phyloP scores from a whole-genome alignment of 495 filamentous ascomycete genomes.

The Daldinia vernicosa region DNA sequence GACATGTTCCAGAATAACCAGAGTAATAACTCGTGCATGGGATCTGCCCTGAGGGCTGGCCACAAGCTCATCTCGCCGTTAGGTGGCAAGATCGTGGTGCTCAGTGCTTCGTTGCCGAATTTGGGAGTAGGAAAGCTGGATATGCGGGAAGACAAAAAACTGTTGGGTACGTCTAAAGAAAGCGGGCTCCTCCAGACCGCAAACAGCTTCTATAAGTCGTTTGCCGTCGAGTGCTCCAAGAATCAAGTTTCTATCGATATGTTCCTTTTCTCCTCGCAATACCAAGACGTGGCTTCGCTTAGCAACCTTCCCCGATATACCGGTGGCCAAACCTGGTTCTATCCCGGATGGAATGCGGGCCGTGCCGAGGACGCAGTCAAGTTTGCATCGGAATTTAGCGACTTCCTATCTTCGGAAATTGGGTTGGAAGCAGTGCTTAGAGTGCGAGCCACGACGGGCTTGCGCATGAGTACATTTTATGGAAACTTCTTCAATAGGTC shows the following conservation, averaged over 20 bases:
- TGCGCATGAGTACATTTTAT: slow-evolving; percentile 98
- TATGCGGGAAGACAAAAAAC: slow-evolving; percentile 95
- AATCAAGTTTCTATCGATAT: slow-evolving; percentile 98
- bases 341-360: slow-evolving; percentile 96
- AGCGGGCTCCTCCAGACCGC: slow-evolving; percentile 85
- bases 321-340: slow-evolving; percentile 98
- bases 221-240: slow-evolving; percentile 98
- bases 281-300: slow-evolving; percentile 95
- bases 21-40: slow-evolving; percentile 87
- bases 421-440: slow-evolving; percentile 95
- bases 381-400: slow-evolving; percentile 95
- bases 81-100: slow-evolving; percentile 91
- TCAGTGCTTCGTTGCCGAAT: slow-evolving; percentile 91
- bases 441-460: slow-evolving; percentile 91
- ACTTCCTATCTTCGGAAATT: slow-evolving; percentile 94
- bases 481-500: slow-evolving; percentile 99
- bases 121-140: slow-evolving; percentile 88
- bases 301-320: slow-evolving; percentile 96
- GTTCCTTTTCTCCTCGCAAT: slow-evolving; percentile 97
- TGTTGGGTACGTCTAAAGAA: slow-evolving; percentile 94
- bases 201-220: slow-evolving; percentile 98
- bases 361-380: slow-evolving; percentile 95
- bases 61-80: slow-evolving; percentile 94
- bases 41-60: slow-evolving; percentile 87
- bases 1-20: slow-evolving; percentile 97